These are phyloP conservation scores for Cicer cuneatum DNA, from an alignment of 306 rosid genomes.

Conservation along the genomic window DNA sequence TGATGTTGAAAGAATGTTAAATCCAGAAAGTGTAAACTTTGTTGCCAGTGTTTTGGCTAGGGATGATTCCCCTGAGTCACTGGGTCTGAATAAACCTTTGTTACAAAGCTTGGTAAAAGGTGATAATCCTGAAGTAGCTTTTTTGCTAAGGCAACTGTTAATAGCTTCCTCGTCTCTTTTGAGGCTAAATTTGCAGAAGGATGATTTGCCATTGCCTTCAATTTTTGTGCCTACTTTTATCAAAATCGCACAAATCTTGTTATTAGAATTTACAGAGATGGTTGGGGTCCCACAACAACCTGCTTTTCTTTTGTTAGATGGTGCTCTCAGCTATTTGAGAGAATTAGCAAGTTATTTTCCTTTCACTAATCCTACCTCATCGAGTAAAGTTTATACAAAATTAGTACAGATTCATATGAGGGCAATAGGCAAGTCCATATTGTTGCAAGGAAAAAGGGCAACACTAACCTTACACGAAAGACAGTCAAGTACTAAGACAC, in stretches of 20 bases:
- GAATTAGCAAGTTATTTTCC: conserved; percentile 74
- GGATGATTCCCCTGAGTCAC: conserved; percentile 56
- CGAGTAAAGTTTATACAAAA: conserved; percentile 61
- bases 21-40: conserved; percentile 48
- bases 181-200: conserved; percentile 64
- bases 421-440: conserved; percentile 81
- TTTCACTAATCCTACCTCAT: conserved; percentile 61
- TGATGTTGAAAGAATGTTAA: conserved; percentile 44
- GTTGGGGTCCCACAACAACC: conserved; percentile 63
- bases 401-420: conserved; percentile 67
- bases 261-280: conserved; percentile 66
- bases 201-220: conserved; percentile 53
- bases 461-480: conserved; percentile 71
- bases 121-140: conserved; percentile 62
- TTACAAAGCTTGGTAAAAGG: conserved; percentile 73
- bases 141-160: conserved; percentile 74
- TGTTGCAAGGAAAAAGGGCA: conserved; percentile 82
- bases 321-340: conserved; percentile 73
- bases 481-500: conserved; percentile 69
- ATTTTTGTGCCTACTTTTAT: conserved; percentile 54
- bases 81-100: conserved; percentile 58
- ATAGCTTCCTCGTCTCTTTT: conserved; percentile 72
- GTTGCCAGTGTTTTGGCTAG: conserved; percentile 56
- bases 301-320: conserved; percentile 79
- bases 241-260: conserved; percentile 66